phyloP scores from a whole-genome alignment of 2,329 filamentous ascomycete genomes.

The Onygena corvina region DNA sequence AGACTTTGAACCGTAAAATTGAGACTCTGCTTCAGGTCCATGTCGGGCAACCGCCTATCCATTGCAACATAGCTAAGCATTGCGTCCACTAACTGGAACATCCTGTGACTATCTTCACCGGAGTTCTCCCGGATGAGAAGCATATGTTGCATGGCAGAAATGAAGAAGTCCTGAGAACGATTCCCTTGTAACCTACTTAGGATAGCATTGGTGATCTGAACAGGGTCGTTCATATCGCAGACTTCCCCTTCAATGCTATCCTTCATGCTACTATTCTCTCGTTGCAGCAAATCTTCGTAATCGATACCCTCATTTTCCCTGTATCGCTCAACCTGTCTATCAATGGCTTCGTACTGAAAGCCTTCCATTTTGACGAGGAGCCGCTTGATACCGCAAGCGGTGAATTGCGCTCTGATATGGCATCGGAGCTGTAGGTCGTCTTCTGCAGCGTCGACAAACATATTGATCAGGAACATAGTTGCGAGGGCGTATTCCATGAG shows the following conservation, averaged over 20 bases:
- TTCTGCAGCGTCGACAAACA: conserved; percentile 85
- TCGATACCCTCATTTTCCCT: conserved; percentile 91
- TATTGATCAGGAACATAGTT: conserved; percentile 89
- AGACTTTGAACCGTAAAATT: conserved; percentile 95
- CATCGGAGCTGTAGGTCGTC: conserved; percentile 80
- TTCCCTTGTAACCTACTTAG: conserved; percentile 70
- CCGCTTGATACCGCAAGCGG: conserved; percentile 86
- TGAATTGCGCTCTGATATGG: conserved; percentile 92
- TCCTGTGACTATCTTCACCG: conserved; percentile 77
- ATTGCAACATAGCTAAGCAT: conserved; percentile 99
- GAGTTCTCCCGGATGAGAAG: conserved; percentile 85
- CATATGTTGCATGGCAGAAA: conserved; percentile 89
- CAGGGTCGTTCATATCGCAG: conserved; percentile 83
- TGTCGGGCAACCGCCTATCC: conserved; percentile 87
- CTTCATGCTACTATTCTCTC: conserved; percentile 79
- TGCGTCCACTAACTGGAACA: conserved; percentile 97
- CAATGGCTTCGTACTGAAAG: conserved; percentile 95
- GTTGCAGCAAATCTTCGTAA: conserved; percentile 92
- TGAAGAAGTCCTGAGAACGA: conserved; percentile 85
- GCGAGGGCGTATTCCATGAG: conserved; percentile 98
- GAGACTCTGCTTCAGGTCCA: conserved; percentile 94
- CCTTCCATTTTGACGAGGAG: conserved; percentile 93
- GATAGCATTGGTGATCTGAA: conserved; percentile 90
- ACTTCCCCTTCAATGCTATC: conserved; percentile 75
- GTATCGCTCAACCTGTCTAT: conserved; percentile 94